phyloP scores from a whole-genome alignment of 768 basidiomycete species.

The Boletellus ananas region DNA sequence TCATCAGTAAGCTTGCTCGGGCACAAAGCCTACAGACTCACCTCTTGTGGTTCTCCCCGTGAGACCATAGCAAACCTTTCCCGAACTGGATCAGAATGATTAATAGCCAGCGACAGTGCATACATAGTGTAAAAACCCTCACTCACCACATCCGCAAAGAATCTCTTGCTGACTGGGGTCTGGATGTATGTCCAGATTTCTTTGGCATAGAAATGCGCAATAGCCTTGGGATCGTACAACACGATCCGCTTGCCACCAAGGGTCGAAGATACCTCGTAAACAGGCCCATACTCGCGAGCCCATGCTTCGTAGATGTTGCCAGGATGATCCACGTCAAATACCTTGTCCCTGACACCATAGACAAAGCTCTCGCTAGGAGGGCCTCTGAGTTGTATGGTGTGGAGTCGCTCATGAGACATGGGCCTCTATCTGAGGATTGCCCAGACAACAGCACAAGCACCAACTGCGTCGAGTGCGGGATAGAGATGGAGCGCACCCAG shows the following conservation, averaged over 20 bases:
- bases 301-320: conserved; percentile 20
- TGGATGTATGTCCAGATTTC: conserved; percentile 38
- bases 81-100: conserved; percentile 19
- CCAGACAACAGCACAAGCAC: conserved; percentile 1
- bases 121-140: conserved; percentile 1
- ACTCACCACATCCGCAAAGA: conserved; percentile 32
- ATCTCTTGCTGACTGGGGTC: conserved; percentile 29
- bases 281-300: conserved; percentile 18
- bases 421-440: conserved; percentile 3
- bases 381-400: conserved; percentile 15
- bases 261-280: conserved; percentile 13
- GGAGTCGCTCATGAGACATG: not conserved
- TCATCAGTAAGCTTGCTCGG: not conserved
- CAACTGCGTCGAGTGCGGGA: not conserved
- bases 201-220: conserved; percentile 13
- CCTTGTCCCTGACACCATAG: conserved; percentile 14
- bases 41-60: conserved; percentile 47
- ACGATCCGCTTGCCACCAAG: conserved; percentile 13
- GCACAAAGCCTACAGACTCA: conserved; percentile 1
- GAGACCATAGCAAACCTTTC: conserved; percentile 26
- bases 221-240: conserved; percentile 40
- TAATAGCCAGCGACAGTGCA: not conserved
- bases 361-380: conserved; percentile 17
- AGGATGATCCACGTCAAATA: not conserved
- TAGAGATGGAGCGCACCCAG: not conserved